Base-by-base conservation (phyloP, 768 basidiomycete genomes). In the Mycena crocata region DNA sequence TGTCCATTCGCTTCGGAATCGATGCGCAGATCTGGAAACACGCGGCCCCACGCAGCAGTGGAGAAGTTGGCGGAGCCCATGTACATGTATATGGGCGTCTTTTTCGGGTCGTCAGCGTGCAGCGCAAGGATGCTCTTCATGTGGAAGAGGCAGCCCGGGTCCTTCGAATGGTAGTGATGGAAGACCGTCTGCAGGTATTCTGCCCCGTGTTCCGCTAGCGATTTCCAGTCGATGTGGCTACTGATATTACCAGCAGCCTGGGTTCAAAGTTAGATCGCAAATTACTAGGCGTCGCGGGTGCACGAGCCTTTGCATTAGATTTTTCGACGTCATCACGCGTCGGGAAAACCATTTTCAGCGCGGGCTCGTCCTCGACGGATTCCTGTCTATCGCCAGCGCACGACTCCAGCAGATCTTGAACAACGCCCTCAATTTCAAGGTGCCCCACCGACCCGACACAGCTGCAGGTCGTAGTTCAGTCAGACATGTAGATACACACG, bases 61-160 rank as follows among this genome's bases (percentile, higher is more conserved):
- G 62, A 64, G 10, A 64, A 56, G 46, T 64, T 64, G 14, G 34
- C 35, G 28, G 62, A 64, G 45, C 62, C 62, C 13, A 49, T 13
- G 35, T 49, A 64, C 45, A 49, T 30, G 31, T 49, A 57, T 9
- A 63, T n/a, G 2, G 62, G 62, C 8, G 42, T 15, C 45, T 21
- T 12, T 19, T 14, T 14, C 4, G 42, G 21, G 32, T 32, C 24
- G 40, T 39, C 42, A 10, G 40, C 44, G 21, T 48, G 28, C 10
- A 64, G 37, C 28, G 54, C 62, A 17, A 64, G 30, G 54, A 56
- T 49, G 45, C 21, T 48, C 39, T 64, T 64, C 23, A 39, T 13
- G 46, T 64, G 62, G 54, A 64, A 64, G 2, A 56, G n/a, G 9
- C 35, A 32, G 1, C 54, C 39, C 5, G 13, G 24, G 40, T 62